phyloP scores from a whole-genome alignment of 305 asterid genomes.

The Galium porrigens region DNA sequence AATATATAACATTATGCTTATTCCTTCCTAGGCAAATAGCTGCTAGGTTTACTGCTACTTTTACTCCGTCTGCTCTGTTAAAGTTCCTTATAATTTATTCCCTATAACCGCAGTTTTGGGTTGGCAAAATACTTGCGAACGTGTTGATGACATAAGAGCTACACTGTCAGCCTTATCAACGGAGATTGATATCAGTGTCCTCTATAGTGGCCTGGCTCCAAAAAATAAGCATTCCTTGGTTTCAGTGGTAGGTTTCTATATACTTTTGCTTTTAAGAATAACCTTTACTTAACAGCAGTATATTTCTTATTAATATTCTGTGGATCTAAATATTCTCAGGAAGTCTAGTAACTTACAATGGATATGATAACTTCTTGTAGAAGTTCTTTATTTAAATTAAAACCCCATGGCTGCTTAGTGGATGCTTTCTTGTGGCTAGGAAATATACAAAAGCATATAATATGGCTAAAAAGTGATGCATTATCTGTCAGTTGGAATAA shows the following conservation, averaged over 20 bases:
- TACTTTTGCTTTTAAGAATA: slow-evolving; percentile 9
- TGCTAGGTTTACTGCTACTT: slow-evolving; percentile 1
- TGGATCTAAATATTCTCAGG: neutral
- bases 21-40: neutral
- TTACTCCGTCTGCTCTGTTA: slow-evolving; percentile 8
- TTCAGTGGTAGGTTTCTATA: slow-evolving; percentile 61
- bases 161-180: slow-evolving; percentile 67
- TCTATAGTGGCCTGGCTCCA: slow-evolving; percentile 85
- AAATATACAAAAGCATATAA: neutral
- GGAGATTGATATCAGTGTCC: slow-evolving; percentile 64
- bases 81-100: neutral
- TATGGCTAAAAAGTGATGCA: neutral
- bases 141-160: slow-evolving; percentile 55
- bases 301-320: neutral
- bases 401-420: neutral
- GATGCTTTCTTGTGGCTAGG: neutral
- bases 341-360: neutral
- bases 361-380: neutral
- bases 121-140: slow-evolving; percentile 87
- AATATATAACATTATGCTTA: neutral
- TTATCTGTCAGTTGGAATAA: neutral
- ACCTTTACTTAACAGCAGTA: neutral
- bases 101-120: slow-evolving; percentile 50
- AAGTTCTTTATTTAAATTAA: neutral
- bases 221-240: slow-evolving; percentile 45